Evolutionary conservation across 306 rosid genomes (phyloP).

Genomic region (Gastrolobium bilobum): DNA sequence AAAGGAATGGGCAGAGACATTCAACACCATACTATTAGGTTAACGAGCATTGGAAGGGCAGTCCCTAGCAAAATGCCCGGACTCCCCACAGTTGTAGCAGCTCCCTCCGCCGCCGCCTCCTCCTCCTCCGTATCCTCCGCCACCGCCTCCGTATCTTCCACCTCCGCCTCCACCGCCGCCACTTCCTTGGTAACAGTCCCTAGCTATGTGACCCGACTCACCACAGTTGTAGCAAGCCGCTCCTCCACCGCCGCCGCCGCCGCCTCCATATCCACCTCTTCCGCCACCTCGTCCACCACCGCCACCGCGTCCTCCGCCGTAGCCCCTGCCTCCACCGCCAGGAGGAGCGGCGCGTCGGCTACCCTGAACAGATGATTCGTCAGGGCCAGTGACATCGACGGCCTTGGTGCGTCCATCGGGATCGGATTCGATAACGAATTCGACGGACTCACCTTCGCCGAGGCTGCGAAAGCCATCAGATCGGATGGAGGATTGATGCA

Average conservation of each 20-base stretch:
- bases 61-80: constrained; percentile 41
- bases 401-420: constrained; percentile 76
- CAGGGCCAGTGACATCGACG: constrained; percentile 79
- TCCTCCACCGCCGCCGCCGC: constrained; percentile 39
- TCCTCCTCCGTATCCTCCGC: constrained; percentile 50
- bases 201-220: background rate
- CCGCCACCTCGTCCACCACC: constrained; percentile 45
- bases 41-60: constrained; percentile 9
- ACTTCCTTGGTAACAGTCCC: constrained; percentile 33
- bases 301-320: background rate
- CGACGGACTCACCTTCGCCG: constrained; percentile 78
- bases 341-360: constrained; percentile 54
- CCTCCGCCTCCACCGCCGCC: constrained; percentile 50
- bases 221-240: constrained; percentile 3
- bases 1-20: background rate
- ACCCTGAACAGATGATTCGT: constrained; percentile 63
- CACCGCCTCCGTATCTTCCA: constrained; percentile 13
- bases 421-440: constrained; percentile 69
- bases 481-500: constrained; percentile 85
- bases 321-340: constrained; percentile 33
- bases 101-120: constrained; percentile 44
- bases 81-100: constrained; percentile 40
- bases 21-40: background rate
- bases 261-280: constrained; percentile 31
- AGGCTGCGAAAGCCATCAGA: constrained; percentile 81